Percentiles rank a stretch among this genome's conserved stretches.
phyloP scores from a whole-genome alignment of 108 stramenopile species.

The Schizochytrium sp. region DNA sequence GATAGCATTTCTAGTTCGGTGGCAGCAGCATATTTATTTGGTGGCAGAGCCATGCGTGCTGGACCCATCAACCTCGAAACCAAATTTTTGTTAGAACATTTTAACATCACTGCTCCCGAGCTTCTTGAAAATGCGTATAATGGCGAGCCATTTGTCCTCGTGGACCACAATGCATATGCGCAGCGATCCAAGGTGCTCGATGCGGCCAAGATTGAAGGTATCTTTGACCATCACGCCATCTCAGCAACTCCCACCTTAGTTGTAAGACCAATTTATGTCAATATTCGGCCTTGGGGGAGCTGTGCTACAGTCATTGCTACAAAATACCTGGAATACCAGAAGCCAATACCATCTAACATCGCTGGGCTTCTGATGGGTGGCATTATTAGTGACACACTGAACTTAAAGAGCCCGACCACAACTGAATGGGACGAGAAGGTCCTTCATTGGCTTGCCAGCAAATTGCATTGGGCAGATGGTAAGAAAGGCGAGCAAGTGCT shows the following conservation, averaged over 20 bases:
- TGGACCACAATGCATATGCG: conserved; percentile 58
- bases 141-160: conserved; percentile 25
- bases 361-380: conserved; percentile 39
- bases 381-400: conserved; percentile 21
- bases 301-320: conserved; percentile 40
- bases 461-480: neutral
- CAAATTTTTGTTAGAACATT: neutral
- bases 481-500: neutral
- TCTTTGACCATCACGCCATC: conserved; percentile 47
- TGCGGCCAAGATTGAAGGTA: conserved; percentile 32
- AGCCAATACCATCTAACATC: neutral
- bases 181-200: conserved; percentile 45
- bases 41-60: conserved; percentile 48
- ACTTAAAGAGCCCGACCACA: conserved; percentile 37
- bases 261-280: neutral
- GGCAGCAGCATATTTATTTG: conserved; percentile 12
- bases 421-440: conserved; percentile 11
- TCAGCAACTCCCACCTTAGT: neutral
- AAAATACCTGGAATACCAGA: conserved; percentile 42
- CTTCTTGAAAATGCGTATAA: conserved; percentile 4
- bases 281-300: conserved; percentile 15
- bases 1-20: conserved; percentile 37
- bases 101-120: neutral
- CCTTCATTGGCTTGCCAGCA: conserved; percentile 27
- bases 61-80: conserved; percentile 18